Evolutionary conservation across 2,329 filamentous ascomycete species (phyloP).

Genomic region (Camillea tinctor): DNA sequence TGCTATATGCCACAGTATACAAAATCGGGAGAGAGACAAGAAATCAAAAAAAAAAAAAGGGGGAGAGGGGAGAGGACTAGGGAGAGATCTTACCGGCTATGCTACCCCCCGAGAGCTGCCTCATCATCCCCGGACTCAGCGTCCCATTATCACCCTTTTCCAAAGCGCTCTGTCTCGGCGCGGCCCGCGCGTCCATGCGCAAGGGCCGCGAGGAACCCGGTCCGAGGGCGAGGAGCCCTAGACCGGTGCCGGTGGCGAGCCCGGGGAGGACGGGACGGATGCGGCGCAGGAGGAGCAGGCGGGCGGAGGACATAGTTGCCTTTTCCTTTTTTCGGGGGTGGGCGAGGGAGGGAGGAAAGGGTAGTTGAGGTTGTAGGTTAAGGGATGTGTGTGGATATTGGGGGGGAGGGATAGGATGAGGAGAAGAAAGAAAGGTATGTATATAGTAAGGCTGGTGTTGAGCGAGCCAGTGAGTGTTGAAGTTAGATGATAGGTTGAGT

Average conservation of each 20-base stretch:
- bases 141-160: slow-evolving; percentile 10
- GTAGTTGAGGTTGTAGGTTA: too few relatives aligned
- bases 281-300: slow-evolving; percentile 18
- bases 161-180: slow-evolving; percentile 9
- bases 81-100: slow-evolving; percentile 42
- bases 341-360: neutral
- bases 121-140: slow-evolving; percentile 38
- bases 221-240: slow-evolving; percentile 8
- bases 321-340: neutral
- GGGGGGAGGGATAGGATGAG: too few relatives aligned
- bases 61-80: slow-evolving; percentile 8
- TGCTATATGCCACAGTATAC: too few relatives aligned
- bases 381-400: too few relatives aligned
- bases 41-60: neutral
- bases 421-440: too few relatives aligned
- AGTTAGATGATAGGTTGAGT: too few relatives aligned
- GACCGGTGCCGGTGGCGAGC: slow-evolving; percentile 31
- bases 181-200: slow-evolving; percentile 23
- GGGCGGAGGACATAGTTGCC: slow-evolving; percentile 21
- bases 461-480: too few relatives aligned
- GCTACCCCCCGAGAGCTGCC: slow-evolving; percentile 55
- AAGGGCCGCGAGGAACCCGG: slow-evolving; percentile 14
- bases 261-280: slow-evolving; percentile 32
- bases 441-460: too few relatives aligned
- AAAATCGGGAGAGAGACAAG: neutral